Percentiles rank a stretch among this genome's conserved stretches.
phyloP scores from a whole-genome alignment of 2,329 filamentous ascomycete genomes.

The Monosporascus sp. region DNA sequence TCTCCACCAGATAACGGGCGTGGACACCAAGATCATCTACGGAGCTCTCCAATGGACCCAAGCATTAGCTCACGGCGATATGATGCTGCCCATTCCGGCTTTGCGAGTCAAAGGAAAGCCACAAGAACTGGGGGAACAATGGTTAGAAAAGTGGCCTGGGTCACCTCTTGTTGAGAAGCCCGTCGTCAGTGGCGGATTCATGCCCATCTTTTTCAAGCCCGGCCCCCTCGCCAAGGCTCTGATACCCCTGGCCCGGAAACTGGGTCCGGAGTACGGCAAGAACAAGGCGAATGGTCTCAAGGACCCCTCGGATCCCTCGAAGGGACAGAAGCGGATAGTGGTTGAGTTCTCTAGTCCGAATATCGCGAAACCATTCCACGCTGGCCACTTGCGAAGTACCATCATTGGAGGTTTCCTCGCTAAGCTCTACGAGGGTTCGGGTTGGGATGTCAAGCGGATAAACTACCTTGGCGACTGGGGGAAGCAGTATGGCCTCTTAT shows the following conservation, averaged over 20 bases:
- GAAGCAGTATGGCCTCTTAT: slow-evolving; percentile 63
- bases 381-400: slow-evolving; percentile 68
- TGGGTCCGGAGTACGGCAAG: slow-evolving; percentile 57
- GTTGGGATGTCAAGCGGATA: slow-evolving; percentile 66
- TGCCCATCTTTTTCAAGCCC: slow-evolving; percentile 78
- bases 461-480: slow-evolving; percentile 81
- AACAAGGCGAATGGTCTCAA: slow-evolving; percentile 56
- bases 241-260: slow-evolving; percentile 63
- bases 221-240: slow-evolving; percentile 59
- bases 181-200: slow-evolving; percentile 58
- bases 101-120: slow-evolving; percentile 72
- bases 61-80: slow-evolving; percentile 75
- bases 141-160: slow-evolving; percentile 65
- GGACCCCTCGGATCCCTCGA: slow-evolving; percentile 37
- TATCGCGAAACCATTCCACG: slow-evolving; percentile 72
- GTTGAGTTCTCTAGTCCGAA: slow-evolving; percentile 74
- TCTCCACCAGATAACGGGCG: slow-evolving; percentile 63
- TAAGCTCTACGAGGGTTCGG: slow-evolving; percentile 62
- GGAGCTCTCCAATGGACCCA: slow-evolving; percentile 73
- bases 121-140: slow-evolving; percentile 55
- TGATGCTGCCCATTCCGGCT: slow-evolving; percentile 74
- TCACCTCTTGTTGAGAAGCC: slow-evolving; percentile 70
- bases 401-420: slow-evolving; percentile 70
- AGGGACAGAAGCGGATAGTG: slow-evolving; percentile 46
- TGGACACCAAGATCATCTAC: slow-evolving; percentile 67